These are phyloP conservation scores for Trichosporon sp. DNA, from an alignment of 1,284 basidiomycete species.

Conservation along the genomic window DNA sequence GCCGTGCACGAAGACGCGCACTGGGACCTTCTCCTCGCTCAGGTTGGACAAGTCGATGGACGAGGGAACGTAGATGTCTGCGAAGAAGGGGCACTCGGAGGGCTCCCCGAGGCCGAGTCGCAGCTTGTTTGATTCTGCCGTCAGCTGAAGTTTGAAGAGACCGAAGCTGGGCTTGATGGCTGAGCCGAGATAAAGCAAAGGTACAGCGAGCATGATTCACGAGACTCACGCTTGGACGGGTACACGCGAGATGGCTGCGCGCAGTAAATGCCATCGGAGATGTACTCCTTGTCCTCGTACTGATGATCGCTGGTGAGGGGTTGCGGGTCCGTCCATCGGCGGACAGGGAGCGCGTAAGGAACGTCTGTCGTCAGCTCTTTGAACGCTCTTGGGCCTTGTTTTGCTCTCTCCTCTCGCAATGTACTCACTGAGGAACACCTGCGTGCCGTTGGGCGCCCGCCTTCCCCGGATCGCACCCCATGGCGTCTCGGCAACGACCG, in stretches of 20 bases:
- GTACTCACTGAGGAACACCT: slow-evolving; percentile 47
- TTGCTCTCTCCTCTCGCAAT: no score
- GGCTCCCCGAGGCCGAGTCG: slow-evolving; percentile 64
- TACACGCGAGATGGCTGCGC: slow-evolving; percentile 45
- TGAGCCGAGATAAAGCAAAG: no score
- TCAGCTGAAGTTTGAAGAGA: no score
- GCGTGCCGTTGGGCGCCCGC: slow-evolving; percentile 39
- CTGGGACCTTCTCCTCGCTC: slow-evolving; percentile 63
- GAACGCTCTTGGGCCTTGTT: no score
- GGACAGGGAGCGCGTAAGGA: slow-evolving; percentile 68
- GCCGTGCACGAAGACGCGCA: slow-evolving; percentile 74
- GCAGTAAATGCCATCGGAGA: slow-evolving; percentile 61
- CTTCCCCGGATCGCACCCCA: slow-evolving; percentile 42
- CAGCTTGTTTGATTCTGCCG: slow-evolving; percentile 32
- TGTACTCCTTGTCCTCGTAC: slow-evolving; percentile 67
- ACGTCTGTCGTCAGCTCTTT: slow-evolving; percentile 63
- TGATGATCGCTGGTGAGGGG: slow-evolving; percentile 62
- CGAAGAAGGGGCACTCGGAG: slow-evolving; percentile 73
- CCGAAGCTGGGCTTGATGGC: no score
- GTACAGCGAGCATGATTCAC: no score
- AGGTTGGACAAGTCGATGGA: slow-evolving; percentile 42
- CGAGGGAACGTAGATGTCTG: slow-evolving; percentile 69
- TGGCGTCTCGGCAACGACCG: slow-evolving; percentile 35
- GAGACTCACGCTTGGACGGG: slow-evolving; percentile 58
- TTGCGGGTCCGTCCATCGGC: slow-evolving; percentile 66